A percentile compares a stretch with the other conserved stretches of the same genome.
Conservation (phyloP, 192 early-diverging fungal species). For the Backusella sp. region DNA sequence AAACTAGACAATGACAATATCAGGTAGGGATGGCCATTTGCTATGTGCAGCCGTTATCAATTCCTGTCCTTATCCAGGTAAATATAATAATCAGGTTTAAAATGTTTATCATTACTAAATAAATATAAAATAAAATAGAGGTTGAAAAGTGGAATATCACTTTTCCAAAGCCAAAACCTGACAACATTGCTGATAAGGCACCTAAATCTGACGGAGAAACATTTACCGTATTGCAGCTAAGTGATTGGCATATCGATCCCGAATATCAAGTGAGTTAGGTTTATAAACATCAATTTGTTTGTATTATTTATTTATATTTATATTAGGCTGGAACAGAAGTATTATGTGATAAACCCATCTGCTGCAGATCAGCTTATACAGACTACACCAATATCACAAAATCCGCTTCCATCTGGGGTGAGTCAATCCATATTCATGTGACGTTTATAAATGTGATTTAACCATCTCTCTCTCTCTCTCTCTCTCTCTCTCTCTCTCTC, state of each 20-base stretch:
- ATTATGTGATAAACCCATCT: constrained; percentile 48
- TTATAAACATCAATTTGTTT: neutral
- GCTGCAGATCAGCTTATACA: constrained; percentile 47
- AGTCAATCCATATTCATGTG: neutral
- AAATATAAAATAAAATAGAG: neutral
- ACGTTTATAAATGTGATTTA: neutral
- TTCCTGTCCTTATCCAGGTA: constrained; percentile 41
- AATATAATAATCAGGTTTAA: constrained; percentile 9
- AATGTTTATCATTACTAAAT: neutral
- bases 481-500: neutral
- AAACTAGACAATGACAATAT: constrained; percentile 27
- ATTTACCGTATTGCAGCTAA: constrained; percentile 45
- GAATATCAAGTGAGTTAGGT: constrained; percentile 28
- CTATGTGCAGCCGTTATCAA: constrained; percentile 41
- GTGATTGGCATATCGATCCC: constrained; percentile 53
- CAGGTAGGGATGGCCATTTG: constrained; percentile 42
- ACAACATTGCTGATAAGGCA: constrained; percentile 14
- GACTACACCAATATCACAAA: constrained; percentile 32
- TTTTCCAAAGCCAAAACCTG: constrained; percentile 46
- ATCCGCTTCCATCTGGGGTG: constrained; percentile 37
- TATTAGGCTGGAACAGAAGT: constrained; percentile 42
- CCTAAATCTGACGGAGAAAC: constrained; percentile 30
- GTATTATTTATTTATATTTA: neutral
- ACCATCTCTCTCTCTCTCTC: neutral
- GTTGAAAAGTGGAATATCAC: constrained; percentile 27